These are phyloP conservation scores for Penicillium sp. DNA, from an alignment of 2,329 filamentous ascomycete genomes.

Conservation along the genomic window DNA sequence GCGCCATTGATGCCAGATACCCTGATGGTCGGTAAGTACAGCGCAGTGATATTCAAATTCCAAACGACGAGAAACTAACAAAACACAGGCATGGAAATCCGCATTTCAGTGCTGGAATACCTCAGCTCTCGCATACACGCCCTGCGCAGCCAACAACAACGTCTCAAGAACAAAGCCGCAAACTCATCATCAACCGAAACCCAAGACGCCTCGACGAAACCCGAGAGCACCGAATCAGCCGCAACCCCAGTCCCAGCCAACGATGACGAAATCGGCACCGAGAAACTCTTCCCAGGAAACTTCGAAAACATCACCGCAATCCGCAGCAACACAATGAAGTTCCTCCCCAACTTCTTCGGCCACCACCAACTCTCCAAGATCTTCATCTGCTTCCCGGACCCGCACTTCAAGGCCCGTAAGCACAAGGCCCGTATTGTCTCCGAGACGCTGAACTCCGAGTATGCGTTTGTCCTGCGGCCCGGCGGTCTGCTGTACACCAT, in stretches of 20 bases:
- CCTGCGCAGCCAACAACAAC: constrained; percentile 55
- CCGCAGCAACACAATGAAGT: constrained; percentile 97
- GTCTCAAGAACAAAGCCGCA: constrained; percentile 20
- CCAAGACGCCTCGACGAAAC: background rate
- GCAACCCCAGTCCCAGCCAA: constrained; percentile 4
- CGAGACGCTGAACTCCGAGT: constrained; percentile 83
- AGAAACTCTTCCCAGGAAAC: constrained; percentile 34
- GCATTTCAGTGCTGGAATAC: constrained; percentile 83
- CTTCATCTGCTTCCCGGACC: constrained; percentile 97
- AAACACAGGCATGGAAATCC: constrained; percentile 80
- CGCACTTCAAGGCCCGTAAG: constrained; percentile 95
- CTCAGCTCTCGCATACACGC: constrained; percentile 84
- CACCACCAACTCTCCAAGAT: constrained; percentile 80
- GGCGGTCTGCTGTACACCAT: constrained; percentile 93
- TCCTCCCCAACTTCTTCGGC: constrained; percentile 94
- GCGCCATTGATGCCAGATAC: constrained; percentile 77
- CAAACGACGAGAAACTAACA: background rate
- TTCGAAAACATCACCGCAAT: constrained; percentile 90
- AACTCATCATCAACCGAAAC: constrained; percentile 8
- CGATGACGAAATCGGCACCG: constrained; percentile 22
- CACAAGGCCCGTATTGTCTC: constrained; percentile 96
- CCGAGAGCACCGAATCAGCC: background rate
- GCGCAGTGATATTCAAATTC: background rate
- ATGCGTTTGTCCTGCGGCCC: constrained; percentile 79
- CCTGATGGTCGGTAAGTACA: constrained; percentile 69